Evolutionary conservation across 2,329 filamentous ascomycete genomes (phyloP).

Genomic region (Hypoxylon sp.): DNA sequence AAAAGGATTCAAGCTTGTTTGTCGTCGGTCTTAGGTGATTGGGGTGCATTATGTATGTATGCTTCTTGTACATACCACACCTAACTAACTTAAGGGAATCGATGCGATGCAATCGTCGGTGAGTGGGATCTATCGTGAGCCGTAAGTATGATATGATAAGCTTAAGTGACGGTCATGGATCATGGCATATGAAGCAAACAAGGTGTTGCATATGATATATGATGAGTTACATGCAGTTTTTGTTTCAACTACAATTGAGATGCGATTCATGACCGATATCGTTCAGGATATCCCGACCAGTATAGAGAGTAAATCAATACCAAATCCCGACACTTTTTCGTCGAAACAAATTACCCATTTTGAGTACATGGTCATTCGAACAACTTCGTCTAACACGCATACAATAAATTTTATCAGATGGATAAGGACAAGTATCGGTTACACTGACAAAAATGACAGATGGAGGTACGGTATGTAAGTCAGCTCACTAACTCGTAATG

Average conservation of each 20-base stretch:
- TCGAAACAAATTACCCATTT: background rate
- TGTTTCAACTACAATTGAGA: background rate
- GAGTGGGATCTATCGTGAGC: constrained; percentile 13
- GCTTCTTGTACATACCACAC: constrained; percentile 1
- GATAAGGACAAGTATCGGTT: constrained; percentile 27
- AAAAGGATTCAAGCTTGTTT: constrained; percentile 41
- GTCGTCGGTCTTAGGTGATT: constrained; percentile 9
- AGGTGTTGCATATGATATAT: background rate
- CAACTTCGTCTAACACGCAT: background rate
- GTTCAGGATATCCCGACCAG: background rate
- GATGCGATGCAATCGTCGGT: constrained; percentile 29
- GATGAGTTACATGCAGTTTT: background rate
- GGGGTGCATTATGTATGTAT: constrained; percentile 36
- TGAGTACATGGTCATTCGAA: background rate
- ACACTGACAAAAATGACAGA: constrained; percentile 11
- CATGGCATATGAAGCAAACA: background rate
- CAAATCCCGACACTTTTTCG: constrained; percentile 3
- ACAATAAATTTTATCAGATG: background rate
- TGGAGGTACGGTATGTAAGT: background rate
- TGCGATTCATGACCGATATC: background rate
- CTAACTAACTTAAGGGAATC: too few species aligned
- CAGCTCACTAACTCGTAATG: constrained; percentile 1
- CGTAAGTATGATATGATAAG: background rate
- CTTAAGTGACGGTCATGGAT: constrained; percentile 14
- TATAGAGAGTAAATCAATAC: background rate